phyloP scores from a whole-genome alignment of 352 stramenopile species.

The Phytophthora ramorum region DNA sequence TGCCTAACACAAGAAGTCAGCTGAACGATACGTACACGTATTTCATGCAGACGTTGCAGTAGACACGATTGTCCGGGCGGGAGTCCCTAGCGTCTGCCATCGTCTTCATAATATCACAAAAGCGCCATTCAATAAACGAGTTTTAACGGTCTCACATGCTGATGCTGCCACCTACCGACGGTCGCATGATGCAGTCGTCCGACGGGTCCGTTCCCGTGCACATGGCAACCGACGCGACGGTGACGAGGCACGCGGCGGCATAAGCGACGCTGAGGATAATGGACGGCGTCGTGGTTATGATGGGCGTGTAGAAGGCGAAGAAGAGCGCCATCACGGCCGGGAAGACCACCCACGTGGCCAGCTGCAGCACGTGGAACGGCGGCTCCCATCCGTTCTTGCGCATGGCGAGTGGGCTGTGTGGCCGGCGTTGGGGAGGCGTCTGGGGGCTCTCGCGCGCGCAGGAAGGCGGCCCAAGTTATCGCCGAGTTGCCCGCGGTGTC shows the following conservation, averaged over 20 bases:
- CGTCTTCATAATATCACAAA: conserved; percentile 29
- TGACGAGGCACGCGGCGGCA: conserved; percentile 54
- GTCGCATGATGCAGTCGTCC: conserved; percentile 74
- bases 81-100: conserved; percentile 38
- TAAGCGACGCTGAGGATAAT: conserved; percentile 70
- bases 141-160: not conserved
- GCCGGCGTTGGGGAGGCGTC: not conserved
- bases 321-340: conserved; percentile 81
- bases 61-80: conserved; percentile 62
- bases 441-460: not conserved
- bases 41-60: conserved; percentile 91
- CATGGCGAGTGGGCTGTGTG: conserved; percentile 32
- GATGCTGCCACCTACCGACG: conserved; percentile 47
- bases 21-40: conserved; percentile 69
- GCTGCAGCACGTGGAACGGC: conserved; percentile 85
- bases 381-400: conserved; percentile 82
- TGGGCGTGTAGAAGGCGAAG: conserved; percentile 82
- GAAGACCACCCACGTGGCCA: conserved; percentile 87
- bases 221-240: conserved; percentile 55
- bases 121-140: not conserved
- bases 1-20: not conserved
- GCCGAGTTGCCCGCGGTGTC: conserved; percentile 23
- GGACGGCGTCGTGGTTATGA: conserved; percentile 56
- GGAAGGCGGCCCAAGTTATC: conserved; percentile 23
- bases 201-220: conserved; percentile 83